Base-by-base conservation (phyloP, 202 grass and related monocot species). In the Musa balbisiana region DNA sequence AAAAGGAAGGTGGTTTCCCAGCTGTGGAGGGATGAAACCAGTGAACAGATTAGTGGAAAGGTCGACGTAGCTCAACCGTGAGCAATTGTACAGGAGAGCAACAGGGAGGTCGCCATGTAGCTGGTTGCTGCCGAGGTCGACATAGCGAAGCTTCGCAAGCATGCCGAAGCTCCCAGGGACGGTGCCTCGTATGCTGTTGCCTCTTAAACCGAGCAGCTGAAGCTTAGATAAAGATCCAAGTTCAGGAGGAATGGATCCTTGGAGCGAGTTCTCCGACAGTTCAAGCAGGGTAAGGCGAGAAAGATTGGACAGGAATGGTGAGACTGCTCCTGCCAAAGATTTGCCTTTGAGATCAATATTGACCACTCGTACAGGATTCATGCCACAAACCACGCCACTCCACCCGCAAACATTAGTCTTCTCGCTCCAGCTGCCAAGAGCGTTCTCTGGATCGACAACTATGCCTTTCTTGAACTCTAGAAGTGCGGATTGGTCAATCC, bases 61-160 rank as follows among this genome's bases (percentile, higher is more conserved):
- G 66, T 92, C 90, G 1, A 92, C 43, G 53, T 92, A 92, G 69
- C 86, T 84, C 16, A 92, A 15, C 2, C 80, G 21, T 4, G 86
- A 80, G 80, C 86, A 89, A 72, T 89, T 87, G 80, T 87, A 89
- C 73, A 92, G 82, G 19, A 92, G 82, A 4, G 77, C 73, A 27
- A 1, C 33, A 17, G 84, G 90, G n/a, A 89, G 88, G 16, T 26
- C 21, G 14, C 82, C 77, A 9, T 80, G 55, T 29, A 92, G 80
- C 3, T 52, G 59, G 76, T 92, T 92, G 22, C 80, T 29, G 60
- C 77, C 64, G 58, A 92, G 80, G 53, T 92, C 76, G 12, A 92
- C 73, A 53, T 53, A 92, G 68, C 82, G 84, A n/a, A 92, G 90
- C 13, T 29, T 71, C 21, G 10, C 56, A 26, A 92, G 84, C 29